Conservation (phyloP, 805 yeast genomes). For the Ascoidea tarda region DNA sequence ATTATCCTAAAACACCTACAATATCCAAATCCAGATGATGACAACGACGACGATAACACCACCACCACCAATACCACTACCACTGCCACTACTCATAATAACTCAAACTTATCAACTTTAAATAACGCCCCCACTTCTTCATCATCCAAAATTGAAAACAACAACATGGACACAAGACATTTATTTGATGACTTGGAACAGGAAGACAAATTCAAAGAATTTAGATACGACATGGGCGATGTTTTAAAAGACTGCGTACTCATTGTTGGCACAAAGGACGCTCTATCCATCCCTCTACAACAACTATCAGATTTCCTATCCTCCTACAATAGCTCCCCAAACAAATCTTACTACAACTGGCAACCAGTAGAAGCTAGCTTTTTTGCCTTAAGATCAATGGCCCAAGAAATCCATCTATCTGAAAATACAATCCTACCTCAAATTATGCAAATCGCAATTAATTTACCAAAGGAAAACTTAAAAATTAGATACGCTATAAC, state of each 20-base stretch:
- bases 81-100: too few species aligned
- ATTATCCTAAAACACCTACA: slow-evolving; percentile 55
- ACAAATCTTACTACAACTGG: slow-evolving; percentile 31
- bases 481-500: slow-evolving; percentile 88
- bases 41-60: neutral
- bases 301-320: slow-evolving; percentile 27
- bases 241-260: slow-evolving; percentile 93
- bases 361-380: slow-evolving; percentile 83
- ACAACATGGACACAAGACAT: slow-evolving; percentile 15
- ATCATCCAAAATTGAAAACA: neutral
- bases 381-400: slow-evolving; percentile 87
- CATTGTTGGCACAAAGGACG: slow-evolving; percentile 64
- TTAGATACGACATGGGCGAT: slow-evolving; percentile 95
- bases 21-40: slow-evolving; percentile 42
- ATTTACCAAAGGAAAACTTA: slow-evolving; percentile 58
- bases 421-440: slow-evolving; percentile 59
- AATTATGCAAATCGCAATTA: slow-evolving; percentile 38
- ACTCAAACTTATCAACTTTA: too few species aligned
- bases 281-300: slow-evolving; percentile 57
- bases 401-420: slow-evolving; percentile 62
- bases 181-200: slow-evolving; percentile 63
- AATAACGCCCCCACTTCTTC: too few species aligned
- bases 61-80: too few species aligned
- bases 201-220: slow-evolving; percentile 87
- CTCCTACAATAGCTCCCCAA: slow-evolving; percentile 18